Evolutionary conservation across 495 filamentous ascomycete genomes (phyloP).

Genomic region (Lophiotrema nucula): DNA sequence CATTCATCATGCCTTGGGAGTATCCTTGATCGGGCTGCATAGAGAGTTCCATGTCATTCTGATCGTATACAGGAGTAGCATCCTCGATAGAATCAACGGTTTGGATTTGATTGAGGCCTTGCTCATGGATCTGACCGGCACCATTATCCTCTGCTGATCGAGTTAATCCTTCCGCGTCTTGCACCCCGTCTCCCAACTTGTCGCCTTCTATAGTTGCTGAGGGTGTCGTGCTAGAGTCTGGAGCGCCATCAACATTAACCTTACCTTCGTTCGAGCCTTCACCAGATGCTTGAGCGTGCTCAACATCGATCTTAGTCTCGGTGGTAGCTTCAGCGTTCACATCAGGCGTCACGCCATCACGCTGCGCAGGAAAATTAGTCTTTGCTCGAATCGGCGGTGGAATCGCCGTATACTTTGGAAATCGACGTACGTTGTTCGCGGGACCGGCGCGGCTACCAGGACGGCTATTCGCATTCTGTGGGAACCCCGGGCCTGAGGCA

Average conservation of each 20-base stretch:
- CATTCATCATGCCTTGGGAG: constrained; percentile 15
- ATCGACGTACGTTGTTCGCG: constrained; percentile 24
- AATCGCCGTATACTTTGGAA: neutral
- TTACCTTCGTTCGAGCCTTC: constrained; percentile 17
- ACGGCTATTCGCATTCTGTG: constrained; percentile 10
- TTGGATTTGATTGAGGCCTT: constrained; percentile 21
- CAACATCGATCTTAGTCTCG: constrained; percentile 1
- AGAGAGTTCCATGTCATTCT: constrained; percentile 8
- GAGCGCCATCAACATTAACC: neutral
- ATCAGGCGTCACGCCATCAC: constrained; percentile 10
- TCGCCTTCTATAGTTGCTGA: neutral
- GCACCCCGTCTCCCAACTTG: neutral
- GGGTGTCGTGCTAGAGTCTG: neutral
- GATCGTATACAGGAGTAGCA: constrained; percentile 12
- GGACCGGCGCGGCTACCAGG: constrained; percentile 16
- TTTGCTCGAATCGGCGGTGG: neutral
- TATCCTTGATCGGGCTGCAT: constrained; percentile 11
- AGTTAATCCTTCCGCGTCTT: neutral
- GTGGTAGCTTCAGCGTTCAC: constrained; percentile 1
- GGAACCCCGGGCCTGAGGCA: constrained; percentile 8
- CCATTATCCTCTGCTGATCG: neutral
- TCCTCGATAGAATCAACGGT: constrained; percentile 37
- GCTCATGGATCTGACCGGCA: neutral
- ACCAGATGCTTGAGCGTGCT: neutral
- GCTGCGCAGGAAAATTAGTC: constrained; percentile 7